phyloP scores from a whole-genome alignment of 768 basidiomycete genomes.

The Tricholoma flavovirens region DNA sequence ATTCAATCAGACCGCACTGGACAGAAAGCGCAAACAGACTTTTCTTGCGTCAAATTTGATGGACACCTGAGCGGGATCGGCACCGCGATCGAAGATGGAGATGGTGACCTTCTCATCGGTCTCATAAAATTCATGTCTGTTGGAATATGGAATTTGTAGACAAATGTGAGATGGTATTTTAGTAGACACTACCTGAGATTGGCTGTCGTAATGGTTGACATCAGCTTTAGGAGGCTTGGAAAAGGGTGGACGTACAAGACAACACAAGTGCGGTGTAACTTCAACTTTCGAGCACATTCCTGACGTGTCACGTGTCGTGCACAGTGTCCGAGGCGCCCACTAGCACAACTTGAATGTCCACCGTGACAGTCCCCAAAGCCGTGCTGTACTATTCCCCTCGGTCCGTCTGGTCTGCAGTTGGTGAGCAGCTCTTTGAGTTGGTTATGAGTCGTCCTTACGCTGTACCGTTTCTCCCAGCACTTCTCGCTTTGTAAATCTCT shows the following conservation, averaged over 20 bases:
- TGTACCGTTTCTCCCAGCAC: conserved; percentile 28
- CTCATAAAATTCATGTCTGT: conserved; percentile 85
- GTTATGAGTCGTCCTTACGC: neutral
- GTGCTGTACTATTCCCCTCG: conserved; percentile 63
- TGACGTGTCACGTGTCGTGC: neutral
- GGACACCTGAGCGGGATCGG: conserved; percentile 56
- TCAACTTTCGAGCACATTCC: neutral
- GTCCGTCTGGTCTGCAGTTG: conserved; percentile 61
- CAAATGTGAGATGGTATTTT: neutral
- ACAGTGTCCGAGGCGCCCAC: neutral
- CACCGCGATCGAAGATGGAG: conserved; percentile 75
- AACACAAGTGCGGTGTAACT: neutral
- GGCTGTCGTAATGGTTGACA: neutral
- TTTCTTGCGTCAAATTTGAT: conserved; percentile 61
- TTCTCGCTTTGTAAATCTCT: conserved; percentile 48
- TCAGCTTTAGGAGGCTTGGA: neutral
- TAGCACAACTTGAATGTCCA: neutral
- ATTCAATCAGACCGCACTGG: neutral
- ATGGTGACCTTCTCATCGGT: conserved; percentile 69
- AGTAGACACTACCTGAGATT: neutral
- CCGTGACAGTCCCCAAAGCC: conserved; percentile 71
- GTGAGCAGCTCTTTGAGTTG: conserved; percentile 30
- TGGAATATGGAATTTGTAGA: neutral
- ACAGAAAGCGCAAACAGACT: conserved; percentile 30
- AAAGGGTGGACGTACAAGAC: neutral